Conservation (phyloP, 768 basidiomycete species). For the Boletus speciosus region DNA sequence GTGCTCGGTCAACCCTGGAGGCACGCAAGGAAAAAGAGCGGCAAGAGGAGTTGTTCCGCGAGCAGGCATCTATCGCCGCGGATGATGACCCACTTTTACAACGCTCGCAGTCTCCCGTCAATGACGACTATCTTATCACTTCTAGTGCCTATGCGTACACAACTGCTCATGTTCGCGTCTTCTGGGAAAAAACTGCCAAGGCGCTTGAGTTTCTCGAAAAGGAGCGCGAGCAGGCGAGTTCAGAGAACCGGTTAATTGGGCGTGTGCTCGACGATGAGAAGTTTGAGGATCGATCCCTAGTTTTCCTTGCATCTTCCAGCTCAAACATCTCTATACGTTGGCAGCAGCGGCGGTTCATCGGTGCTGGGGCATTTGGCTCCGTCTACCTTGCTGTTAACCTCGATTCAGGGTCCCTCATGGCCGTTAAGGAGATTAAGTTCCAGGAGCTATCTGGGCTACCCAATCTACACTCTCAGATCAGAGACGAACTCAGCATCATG, state of each 20-base stretch:
- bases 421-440: slow-evolving; percentile 98
- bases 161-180: slow-evolving; percentile 64
- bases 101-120: slow-evolving; percentile 37
- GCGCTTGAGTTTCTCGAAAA: slow-evolving; percentile 65
- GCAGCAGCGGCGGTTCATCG: slow-evolving; percentile 98
- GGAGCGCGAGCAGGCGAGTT: slow-evolving; percentile 53
- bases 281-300: slow-evolving; percentile 87
- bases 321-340: slow-evolving; percentile 95
- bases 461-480: slow-evolving; percentile 87
- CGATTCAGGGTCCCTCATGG: slow-evolving; percentile 95
- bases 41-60: slow-evolving; percentile 58
- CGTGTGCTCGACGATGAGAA: slow-evolving; percentile 93
- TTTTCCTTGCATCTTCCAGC: slow-evolving; percentile 92
- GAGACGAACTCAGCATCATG: slow-evolving; percentile 96
- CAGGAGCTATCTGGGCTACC: slow-evolving; percentile 89
- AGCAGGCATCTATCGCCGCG: slow-evolving; percentile 48
- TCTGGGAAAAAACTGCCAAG: slow-evolving; percentile 69
- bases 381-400: slow-evolving; percentile 98
- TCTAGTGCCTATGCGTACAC: slow-evolving; percentile 41
- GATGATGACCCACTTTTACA: slow-evolving; percentile 49
- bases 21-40: slow-evolving; percentile 88
- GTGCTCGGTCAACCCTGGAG: slow-evolving; percentile 84
- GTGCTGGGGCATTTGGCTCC: slow-evolving; percentile 98
- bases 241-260: slow-evolving; percentile 76
- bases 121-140: slow-evolving; percentile 29